Evolutionary conservation across 2,329 filamentous ascomycete species (phyloP).

Genomic region (Lachnellula hyalina): DNA sequence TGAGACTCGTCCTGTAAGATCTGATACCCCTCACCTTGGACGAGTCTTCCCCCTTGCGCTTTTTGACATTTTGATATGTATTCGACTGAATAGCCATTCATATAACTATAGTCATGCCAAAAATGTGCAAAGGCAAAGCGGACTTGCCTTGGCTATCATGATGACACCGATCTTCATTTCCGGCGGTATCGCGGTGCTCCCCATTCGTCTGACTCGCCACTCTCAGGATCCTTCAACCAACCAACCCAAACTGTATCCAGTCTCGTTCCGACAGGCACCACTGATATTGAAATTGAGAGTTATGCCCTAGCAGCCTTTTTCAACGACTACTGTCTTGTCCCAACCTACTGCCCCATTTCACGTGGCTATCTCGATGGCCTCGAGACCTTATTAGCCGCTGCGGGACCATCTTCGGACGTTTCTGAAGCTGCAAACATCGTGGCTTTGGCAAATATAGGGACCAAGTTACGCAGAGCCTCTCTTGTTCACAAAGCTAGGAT

Average conservation of each 20-base stretch:
- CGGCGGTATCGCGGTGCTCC: neutral
- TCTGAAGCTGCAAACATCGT: slow-evolving; percentile 17
- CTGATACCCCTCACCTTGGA: neutral
- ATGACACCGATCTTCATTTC: neutral
- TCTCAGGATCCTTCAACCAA: slow-evolving; percentile 1
- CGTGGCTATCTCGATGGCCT: slow-evolving; percentile 18
- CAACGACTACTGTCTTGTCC: slow-evolving; percentile 17
- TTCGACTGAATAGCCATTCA: neutral
- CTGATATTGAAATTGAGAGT: slow-evolving; percentile 8
- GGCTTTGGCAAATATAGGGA: slow-evolving; percentile 14
- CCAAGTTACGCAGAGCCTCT: slow-evolving; percentile 9
- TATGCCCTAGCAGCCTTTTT: slow-evolving; percentile 14
- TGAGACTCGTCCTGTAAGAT: slow-evolving; percentile 20
- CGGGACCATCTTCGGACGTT: slow-evolving; percentile 13
- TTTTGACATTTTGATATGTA: neutral
- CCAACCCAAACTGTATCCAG: slow-evolving; percentile 1
- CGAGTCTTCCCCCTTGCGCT: neutral
- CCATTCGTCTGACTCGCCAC: no score
- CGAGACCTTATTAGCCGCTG: slow-evolving; percentile 6
- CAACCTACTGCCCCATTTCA: slow-evolving; percentile 13
- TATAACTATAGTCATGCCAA: neutral
- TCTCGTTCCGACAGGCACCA: neutral
- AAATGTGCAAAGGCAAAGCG: neutral
- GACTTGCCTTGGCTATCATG: neutral
- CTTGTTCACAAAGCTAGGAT: slow-evolving; percentile 6